Base-by-base conservation (phyloP, 805 yeast genomes). In the Candida alai region DNA sequence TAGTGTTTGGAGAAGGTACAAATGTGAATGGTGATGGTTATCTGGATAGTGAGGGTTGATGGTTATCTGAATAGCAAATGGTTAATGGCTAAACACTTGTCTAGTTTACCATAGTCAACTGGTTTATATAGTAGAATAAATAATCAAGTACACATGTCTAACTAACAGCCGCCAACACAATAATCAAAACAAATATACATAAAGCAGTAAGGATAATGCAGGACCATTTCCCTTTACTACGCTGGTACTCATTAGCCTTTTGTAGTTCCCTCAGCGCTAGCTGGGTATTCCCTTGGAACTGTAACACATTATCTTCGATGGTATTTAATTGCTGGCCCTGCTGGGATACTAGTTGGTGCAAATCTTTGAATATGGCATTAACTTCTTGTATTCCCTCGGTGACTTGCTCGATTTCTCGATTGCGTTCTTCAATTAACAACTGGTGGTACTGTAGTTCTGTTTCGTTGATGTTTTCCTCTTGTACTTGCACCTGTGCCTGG, bases 311-410 rank as follows among this genome's bases (percentile, higher is more conserved):
- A 41, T 81, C 86, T 51, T 87, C 96, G 12, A 89, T 77, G 0
- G 88, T 76, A 50, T 87, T 95, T 12, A 89, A 70, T 45, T 84
- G 88, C 19, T 74, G 79, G 5, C 95, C 96, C 54, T 89, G 97
- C 55, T 86, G 89, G 34, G 72, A 67, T 2, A 89, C 93, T 47
- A 89, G 62, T 24, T 76, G 72, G 11, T 88, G 87, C 37, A 89
- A 58, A 48, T 88, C 95, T 44, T 78, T 78, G 55, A 87, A 88
- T 4, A 89, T 88, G 7, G 87, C 71, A 55, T 89, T 88, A 26
- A 89, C 85, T 44, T 89, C 96, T 34, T 70, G 74, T 8, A 88
- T 86, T 0, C 95, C 95, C 26, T 76, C 76, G 27, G 82, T 79
- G 6, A 88, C 80, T 41, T 76, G 78, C 19, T 69, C 65, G 20